Conservation (phyloP, 176 grass and related monocot species). For the Rhipidocladum racemiflorum region DNA sequence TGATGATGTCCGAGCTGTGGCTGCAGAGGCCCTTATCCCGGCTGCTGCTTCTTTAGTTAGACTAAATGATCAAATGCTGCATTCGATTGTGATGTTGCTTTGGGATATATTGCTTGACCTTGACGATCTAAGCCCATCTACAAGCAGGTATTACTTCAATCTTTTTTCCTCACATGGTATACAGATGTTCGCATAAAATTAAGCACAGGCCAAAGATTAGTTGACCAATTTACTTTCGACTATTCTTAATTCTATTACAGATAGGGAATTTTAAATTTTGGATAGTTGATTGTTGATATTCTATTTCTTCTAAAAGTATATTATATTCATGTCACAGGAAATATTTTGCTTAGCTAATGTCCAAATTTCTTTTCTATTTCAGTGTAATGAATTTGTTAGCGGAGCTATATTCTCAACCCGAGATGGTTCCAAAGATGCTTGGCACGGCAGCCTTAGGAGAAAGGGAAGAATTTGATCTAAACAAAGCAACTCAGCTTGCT, state of each 20-base stretch:
- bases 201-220: not conserved
- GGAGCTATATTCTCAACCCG: conserved; percentile 94
- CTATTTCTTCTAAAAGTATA: not conserved
- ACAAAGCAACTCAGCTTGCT: conserved; percentile 46
- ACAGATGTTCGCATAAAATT: conserved; percentile 6
- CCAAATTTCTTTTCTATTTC: conserved; percentile 36
- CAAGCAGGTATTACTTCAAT: conserved; percentile 75
- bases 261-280: no score
- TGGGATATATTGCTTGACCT: conserved; percentile 99
- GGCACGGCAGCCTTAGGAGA: conserved; percentile 49
- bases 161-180: not conserved
- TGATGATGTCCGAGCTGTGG: conserved; percentile 97
- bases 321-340: conserved; percentile 11
- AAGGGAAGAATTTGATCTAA: conserved; percentile 66
- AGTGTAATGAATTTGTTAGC: conserved; percentile 99
- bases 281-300: not conserved
- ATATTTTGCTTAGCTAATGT: conserved; percentile 18
- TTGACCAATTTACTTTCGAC: not conserved
- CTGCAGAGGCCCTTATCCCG: conserved; percentile 95
- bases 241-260: not conserved
- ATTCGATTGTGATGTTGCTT: conserved; percentile 92
- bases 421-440: conserved; percentile 96
- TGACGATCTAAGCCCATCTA: conserved; percentile 96
- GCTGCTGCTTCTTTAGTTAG: conserved; percentile 72
- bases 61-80: conserved; percentile 75